phyloP scores from a whole-genome alignment of 768 basidiomycete genomes.

The Tubosaeta brunneosetosa region DNA sequence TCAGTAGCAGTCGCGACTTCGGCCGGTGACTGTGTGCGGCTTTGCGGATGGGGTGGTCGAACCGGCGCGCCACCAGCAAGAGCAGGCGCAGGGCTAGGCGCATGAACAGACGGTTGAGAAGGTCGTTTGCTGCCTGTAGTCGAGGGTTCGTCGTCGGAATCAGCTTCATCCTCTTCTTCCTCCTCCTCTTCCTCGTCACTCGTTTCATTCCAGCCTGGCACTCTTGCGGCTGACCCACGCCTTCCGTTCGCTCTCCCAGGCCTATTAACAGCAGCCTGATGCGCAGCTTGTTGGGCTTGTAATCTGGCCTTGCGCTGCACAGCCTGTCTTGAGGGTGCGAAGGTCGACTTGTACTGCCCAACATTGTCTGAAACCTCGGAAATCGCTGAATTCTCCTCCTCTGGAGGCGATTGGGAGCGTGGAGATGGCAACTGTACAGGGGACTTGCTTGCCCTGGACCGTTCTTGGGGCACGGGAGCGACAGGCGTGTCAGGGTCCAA shows the following conservation, averaged over 20 bases:
- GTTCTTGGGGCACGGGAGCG: slow-evolving; percentile 19
- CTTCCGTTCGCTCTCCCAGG: slow-evolving; percentile 57
- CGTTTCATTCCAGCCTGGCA: slow-evolving; percentile 56
- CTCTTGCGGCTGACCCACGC: slow-evolving; percentile 38
- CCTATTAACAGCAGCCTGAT: slow-evolving; percentile 69
- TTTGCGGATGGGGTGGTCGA: slow-evolving; percentile 29
- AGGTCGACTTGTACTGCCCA: slow-evolving; percentile 72
- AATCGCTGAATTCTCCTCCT: slow-evolving; percentile 27
- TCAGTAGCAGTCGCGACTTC: slow-evolving; percentile 29
- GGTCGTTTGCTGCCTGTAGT: slow-evolving; percentile 31
- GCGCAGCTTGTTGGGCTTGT: slow-evolving; percentile 79
- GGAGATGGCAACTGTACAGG: slow-evolving; percentile 21
- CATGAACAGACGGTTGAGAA: slow-evolving; percentile 17
- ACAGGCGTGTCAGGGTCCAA: slow-evolving; percentile 42
- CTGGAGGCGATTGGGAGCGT: slow-evolving; percentile 25
- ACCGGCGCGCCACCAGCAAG: slow-evolving; percentile 17
- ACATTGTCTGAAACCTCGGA: slow-evolving; percentile 25
- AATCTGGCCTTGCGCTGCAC: slow-evolving; percentile 80
- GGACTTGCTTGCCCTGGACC: slow-evolving; percentile 1
- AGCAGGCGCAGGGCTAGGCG: slow-evolving; percentile 16
- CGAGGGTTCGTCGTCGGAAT: slow-evolving; percentile 52
- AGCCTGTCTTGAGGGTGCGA: slow-evolving; percentile 80
- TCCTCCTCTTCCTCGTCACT: slow-evolving; percentile 80
- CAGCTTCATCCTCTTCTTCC: slow-evolving; percentile 71
- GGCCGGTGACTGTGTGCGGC: slow-evolving; percentile 28